phyloP scores from a whole-genome alignment of 495 filamentous ascomycete genomes.

The Penicillium daleae region DNA sequence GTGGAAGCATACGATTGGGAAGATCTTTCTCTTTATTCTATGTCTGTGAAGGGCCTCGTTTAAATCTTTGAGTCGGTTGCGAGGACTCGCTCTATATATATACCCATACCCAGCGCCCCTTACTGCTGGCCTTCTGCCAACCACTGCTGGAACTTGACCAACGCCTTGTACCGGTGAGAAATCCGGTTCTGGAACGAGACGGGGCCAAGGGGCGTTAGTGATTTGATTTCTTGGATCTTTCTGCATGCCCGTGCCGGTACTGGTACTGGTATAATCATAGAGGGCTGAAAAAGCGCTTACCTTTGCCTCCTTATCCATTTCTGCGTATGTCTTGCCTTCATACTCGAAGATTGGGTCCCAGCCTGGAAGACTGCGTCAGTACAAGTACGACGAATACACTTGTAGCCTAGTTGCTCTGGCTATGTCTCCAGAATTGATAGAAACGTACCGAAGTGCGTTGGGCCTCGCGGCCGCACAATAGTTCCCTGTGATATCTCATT shows the following conservation, averaged over 20 bases:
- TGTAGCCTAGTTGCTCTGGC: not conserved
- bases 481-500: conserved; percentile 42
- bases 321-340: conserved; percentile 90
- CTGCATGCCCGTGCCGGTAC: not conserved
- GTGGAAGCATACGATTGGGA: not conserved
- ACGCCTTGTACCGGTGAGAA: conserved; percentile 84
- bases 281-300: conserved; percentile 26
- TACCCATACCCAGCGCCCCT: conserved; percentile 22
- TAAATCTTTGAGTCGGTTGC: conserved; percentile 14
- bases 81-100: conserved; percentile 14
- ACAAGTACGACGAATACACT: not conserved
- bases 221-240: not conserved
- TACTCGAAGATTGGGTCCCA: conserved; percentile 99
- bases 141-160: conserved; percentile 85
- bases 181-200: conserved; percentile 68
- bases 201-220: not conserved
- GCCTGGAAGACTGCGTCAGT: conserved; percentile 48
- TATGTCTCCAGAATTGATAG: not conserved
- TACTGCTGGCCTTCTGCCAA: conserved; percentile 56
- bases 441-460: conserved; percentile 79
- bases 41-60: conserved; percentile 4
- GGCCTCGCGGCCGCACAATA: conserved; percentile 55
- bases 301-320: conserved; percentile 92
- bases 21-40: not conserved
- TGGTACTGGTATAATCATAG: not conserved